Base-by-base conservation (phyloP, 31 red algal genomes). In the Asparagopsis taxiformis region DNA sequence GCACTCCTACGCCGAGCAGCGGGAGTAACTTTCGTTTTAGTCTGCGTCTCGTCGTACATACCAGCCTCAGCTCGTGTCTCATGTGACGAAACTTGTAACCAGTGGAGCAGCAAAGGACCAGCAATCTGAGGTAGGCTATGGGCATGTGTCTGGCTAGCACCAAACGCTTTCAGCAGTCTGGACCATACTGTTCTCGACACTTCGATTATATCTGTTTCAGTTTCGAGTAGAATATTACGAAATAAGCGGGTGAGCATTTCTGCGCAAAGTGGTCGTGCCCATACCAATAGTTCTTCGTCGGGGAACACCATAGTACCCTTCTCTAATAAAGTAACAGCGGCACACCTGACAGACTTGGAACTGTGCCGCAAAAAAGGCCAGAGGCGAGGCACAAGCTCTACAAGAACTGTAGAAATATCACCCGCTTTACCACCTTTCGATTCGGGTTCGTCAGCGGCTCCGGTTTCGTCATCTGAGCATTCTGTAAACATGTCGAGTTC, bases 311-410 rank as follows among this genome's bases (percentile, higher is more conserved):
- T 30, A 3, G 75, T 73, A 0, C 84, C 43, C 31, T 79, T 76
- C 33, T 92, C 73, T 22, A 92, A 52, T 29, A 77, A 57, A 31
- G 70, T 64, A 46, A 92, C 59, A 11, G 89, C 79, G 19, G 89
- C 89, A 26, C 78, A 60, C 58, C 89, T 63, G 51, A 92, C 89
- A 43, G 63, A 33, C 33, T 46, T 67, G 6, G 89, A 75, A 20
- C 67, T 74, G 44, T 92, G 78, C 23, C 89, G 74, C 0, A 93
- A 29, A 73, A 93, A 93, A 49, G 82, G 82, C 72, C 72, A 93
- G 22, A 93, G 61, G 10, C 90, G 68, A 5, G 90, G 90, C 1
- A 93, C 72, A 35, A 82, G 63, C 33, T 77, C 83, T 2, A 34
- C 44, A 30, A 84, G 48, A 16, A 43, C 56, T 13, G 15, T 59